Conservation (phyloP, 2,329 filamentous ascomycete genomes). For the Rhytidhysteron rufulum region DNA sequence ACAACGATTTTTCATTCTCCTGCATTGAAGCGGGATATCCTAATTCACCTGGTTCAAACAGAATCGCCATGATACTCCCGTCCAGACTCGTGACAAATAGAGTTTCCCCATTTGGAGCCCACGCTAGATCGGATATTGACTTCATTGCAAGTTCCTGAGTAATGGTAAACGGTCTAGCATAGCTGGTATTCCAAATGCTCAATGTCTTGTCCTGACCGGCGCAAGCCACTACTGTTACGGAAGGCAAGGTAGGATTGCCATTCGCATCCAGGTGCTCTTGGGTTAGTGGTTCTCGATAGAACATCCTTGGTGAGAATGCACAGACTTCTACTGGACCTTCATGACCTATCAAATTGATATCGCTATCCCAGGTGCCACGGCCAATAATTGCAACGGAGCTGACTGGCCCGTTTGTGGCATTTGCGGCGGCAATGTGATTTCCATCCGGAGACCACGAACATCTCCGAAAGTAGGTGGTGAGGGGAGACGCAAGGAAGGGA, state of each 20-base stretch:
- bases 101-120: slow-evolving; percentile 87
- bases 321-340: slow-evolving; percentile 97
- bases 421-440: slow-evolving; percentile 93
- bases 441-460: slow-evolving; percentile 98
- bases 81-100: slow-evolving; percentile 86
- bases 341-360: slow-evolving; percentile 96
- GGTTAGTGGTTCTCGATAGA: slow-evolving; percentile 64
- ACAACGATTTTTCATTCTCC: slow-evolving; percentile 88
- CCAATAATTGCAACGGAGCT: slow-evolving; percentile 96
- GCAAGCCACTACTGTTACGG: slow-evolving; percentile 93
- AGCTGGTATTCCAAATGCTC: slow-evolving; percentile 97
- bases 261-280: slow-evolving; percentile 46
- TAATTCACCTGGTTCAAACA: slow-evolving; percentile 82
- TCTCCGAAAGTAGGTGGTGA: slow-evolving; percentile 94
- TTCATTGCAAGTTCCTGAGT: slow-evolving; percentile 85
- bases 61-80: slow-evolving; percentile 75
- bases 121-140: slow-evolving; percentile 89
- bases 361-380: slow-evolving; percentile 86
- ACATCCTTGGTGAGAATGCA: slow-evolving; percentile 90
- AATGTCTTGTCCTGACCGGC: slow-evolving; percentile 95
- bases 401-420: slow-evolving; percentile 94
- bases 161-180: slow-evolving; percentile 84
- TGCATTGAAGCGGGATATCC: slow-evolving; percentile 82
- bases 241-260: slow-evolving; percentile 37
- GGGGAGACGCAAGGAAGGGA: slow-evolving; percentile 84